phyloP scores from a whole-genome alignment of 192 early-diverging fungal species.

The Backusella circina region DNA sequence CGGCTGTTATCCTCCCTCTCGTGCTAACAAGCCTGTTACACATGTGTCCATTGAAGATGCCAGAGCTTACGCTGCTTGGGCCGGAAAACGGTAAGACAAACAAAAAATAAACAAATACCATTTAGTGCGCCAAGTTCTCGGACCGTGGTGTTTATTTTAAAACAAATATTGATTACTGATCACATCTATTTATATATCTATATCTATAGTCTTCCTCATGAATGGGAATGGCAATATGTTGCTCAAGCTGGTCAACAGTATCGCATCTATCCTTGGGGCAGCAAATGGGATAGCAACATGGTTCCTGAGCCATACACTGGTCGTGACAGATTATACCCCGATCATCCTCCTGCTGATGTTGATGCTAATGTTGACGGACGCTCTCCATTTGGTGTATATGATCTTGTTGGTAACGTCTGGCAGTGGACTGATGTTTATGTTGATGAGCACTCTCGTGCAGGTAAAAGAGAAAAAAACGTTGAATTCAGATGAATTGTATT shows the following conservation, averaged over 20 bases:
- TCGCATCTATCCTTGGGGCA: slow-evolving; percentile 20
- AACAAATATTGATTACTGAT: background rate
- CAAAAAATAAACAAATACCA: background rate
- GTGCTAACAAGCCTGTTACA: slow-evolving; percentile 19
- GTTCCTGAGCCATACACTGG: slow-evolving; percentile 16
- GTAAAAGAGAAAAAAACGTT: background rate
- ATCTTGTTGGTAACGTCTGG: slow-evolving; percentile 24
- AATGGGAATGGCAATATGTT: slow-evolving; percentile 29
- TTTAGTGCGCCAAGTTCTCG: background rate
- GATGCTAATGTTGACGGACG: slow-evolving; percentile 10
- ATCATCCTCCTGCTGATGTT: slow-evolving; percentile 22
- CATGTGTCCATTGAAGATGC: slow-evolving; percentile 28
- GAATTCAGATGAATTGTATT: background rate
- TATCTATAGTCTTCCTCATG: slow-evolving; percentile 16
- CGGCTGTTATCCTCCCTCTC: slow-evolving; percentile 6
- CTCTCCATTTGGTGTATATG: slow-evolving; percentile 21
- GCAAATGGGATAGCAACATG: slow-evolving; percentile 6
- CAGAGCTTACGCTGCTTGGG: slow-evolving; percentile 21
- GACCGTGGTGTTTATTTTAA: background rate
- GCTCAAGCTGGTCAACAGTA: slow-evolving; percentile 18
- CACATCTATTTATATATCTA: background rate
- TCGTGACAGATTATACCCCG: slow-evolving; percentile 18
- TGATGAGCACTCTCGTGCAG: slow-evolving; percentile 13
- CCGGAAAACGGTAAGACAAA: slow-evolving; percentile 19
- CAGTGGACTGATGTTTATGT: slow-evolving; percentile 24